These are phyloP conservation scores for Mycosphaerelloides madeirae DNA, from an alignment of 2,329 filamentous ascomycete genomes.

Conservation along the genomic window DNA sequence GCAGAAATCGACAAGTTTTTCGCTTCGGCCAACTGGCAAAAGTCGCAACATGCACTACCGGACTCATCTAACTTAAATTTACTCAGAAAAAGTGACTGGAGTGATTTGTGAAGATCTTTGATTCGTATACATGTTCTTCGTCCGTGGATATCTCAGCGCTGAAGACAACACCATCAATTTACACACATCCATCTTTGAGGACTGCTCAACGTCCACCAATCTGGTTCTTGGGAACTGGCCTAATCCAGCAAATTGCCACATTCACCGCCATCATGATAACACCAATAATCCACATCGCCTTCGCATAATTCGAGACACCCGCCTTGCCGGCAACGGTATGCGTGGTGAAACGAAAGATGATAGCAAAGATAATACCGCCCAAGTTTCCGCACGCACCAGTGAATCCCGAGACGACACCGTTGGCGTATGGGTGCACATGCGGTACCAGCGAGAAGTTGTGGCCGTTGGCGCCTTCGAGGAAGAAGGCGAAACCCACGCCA, in stretches of 20 bases:
- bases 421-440: slow-evolving; percentile 77
- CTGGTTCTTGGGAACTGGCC: slow-evolving; percentile 52
- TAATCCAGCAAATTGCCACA: slow-evolving; percentile 60
- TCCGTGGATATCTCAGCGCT: too few relatives aligned
- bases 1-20: too few relatives aligned
- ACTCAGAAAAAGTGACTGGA: too few relatives aligned
- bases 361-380: slow-evolving; percentile 77
- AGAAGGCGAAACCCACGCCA: slow-evolving; percentile 70
- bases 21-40: too few relatives aligned
- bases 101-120: too few relatives aligned
- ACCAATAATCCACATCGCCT: slow-evolving; percentile 77
- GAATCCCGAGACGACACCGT: slow-evolving; percentile 72
- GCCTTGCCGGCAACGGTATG: slow-evolving; percentile 25
- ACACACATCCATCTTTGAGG: not conserved
- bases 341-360: slow-evolving; percentile 67
- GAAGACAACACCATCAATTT: too few relatives aligned
- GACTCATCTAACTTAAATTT: too few relatives aligned
- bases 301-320: slow-evolving; percentile 30
- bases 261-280: slow-evolving; percentile 68
- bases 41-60: too few relatives aligned
- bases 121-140: too few relatives aligned
- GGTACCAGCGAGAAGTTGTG: slow-evolving; percentile 82
- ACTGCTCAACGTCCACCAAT: slow-evolving; percentile 41
- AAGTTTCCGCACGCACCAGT: slow-evolving; percentile 79
- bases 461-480: slow-evolving; percentile 79